phyloP scores from a whole-genome alignment of 176 grass and related monocot species.

The Cenchrus purpureus region DNA sequence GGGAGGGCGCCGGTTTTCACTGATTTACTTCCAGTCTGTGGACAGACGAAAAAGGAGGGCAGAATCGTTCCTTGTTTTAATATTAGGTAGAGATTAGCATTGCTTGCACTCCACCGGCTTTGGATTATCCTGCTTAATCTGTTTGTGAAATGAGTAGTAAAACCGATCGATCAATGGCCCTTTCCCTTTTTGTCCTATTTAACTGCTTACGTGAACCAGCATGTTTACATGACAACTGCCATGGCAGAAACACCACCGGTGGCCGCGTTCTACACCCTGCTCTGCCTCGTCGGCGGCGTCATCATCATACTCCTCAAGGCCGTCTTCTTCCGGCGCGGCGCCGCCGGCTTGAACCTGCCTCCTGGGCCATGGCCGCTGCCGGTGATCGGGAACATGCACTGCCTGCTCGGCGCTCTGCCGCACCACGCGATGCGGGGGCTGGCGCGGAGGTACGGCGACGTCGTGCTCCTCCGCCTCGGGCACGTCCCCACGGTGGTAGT shows the following conservation, averaged over 20 bases:
- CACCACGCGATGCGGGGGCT: slow-evolving; percentile 53
- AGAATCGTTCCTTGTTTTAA: too few species aligned
- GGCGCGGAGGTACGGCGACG: slow-evolving; percentile 37
- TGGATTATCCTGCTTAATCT: not conserved
- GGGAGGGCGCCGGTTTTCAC: too few species aligned
- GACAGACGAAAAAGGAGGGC: too few species aligned
- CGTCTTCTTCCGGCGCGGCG: not conserved
- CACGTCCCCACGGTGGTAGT: slow-evolving; percentile 54
- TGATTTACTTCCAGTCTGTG: too few species aligned
- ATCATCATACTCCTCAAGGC: not conserved
- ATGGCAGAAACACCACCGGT: not conserved
- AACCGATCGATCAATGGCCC: not conserved
- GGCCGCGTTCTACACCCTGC: slow-evolving; percentile 3
- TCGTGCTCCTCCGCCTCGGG: slow-evolving; percentile 49
- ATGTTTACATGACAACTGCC: not conserved
- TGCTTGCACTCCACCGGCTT: not conserved
- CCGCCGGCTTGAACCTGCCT: slow-evolving; percentile 10
- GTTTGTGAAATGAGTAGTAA: not conserved
- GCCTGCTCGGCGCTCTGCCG: slow-evolving; percentile 45
- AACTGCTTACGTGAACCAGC: too few species aligned
- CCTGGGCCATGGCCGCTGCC: slow-evolving; percentile 43
- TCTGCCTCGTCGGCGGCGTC: not conserved
- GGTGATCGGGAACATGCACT: slow-evolving; percentile 49
- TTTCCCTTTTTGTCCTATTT: not conserved
- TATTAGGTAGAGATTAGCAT: too few species aligned